These are phyloP conservation scores for Penicillium dipodomyicola DNA, from an alignment of 495 filamentous ascomycete species.

Conservation along the genomic window DNA sequence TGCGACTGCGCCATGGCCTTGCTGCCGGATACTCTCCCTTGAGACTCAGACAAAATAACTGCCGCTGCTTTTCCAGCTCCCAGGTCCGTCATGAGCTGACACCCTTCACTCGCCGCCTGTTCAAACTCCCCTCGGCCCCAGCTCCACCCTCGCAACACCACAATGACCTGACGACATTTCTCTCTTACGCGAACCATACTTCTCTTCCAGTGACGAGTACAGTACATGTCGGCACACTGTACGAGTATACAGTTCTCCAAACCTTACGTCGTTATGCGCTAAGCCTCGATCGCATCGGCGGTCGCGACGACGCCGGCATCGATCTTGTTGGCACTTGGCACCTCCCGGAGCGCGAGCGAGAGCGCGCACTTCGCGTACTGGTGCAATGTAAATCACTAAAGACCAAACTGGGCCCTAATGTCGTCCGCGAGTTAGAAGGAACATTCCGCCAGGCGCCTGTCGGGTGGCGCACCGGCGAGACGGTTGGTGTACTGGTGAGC, in stretches of 20 bases:
- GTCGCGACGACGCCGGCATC: constrained; percentile 72
- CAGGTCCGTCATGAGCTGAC: constrained; percentile 21
- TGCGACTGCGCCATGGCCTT: constrained; percentile 20
- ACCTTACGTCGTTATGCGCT: constrained; percentile 64
- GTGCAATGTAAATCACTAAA: constrained; percentile 78
- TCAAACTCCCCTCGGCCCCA: constrained; percentile 38
- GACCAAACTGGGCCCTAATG: constrained; percentile 56
- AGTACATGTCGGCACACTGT: constrained; percentile 51
- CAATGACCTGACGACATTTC: constrained; percentile 66
- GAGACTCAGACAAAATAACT: not conserved
- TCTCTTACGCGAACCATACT: constrained; percentile 60
- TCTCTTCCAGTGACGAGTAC: constrained; percentile 37
- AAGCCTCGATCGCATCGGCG: constrained; percentile 68
- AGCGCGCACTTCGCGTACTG: constrained; percentile 57
- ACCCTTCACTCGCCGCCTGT: constrained; percentile 42
- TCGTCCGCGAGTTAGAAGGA: constrained; percentile 84
- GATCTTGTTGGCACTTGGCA: constrained; percentile 83
- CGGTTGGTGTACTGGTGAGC: constrained; percentile 64
- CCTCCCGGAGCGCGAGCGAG: constrained; percentile 46
- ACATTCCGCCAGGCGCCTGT: constrained; percentile 67
- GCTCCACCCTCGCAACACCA: constrained; percentile 55
- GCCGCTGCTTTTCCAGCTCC: constrained; percentile 21
- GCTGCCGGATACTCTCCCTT: constrained; percentile 9
- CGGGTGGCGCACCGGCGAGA: constrained; percentile 59
- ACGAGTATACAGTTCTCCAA: constrained; percentile 71